Percentiles rank a stretch among this genome's conserved stretches.
Conservation (phyloP, 2,329 filamentous ascomycete species). For the Cladobotryum mycophilum region DNA sequence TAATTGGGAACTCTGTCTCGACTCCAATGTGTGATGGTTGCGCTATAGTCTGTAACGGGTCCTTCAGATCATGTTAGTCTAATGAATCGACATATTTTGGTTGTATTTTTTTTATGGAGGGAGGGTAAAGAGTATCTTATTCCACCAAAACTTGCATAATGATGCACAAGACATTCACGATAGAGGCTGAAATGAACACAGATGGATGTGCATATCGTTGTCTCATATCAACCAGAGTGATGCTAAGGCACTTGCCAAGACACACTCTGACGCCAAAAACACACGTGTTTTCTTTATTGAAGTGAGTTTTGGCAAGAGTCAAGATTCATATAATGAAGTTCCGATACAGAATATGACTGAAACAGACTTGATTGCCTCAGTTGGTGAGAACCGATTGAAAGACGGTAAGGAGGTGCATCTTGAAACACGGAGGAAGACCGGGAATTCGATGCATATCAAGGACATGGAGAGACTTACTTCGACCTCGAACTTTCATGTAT, state of each 20-base stretch:
- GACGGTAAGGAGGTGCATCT: background rate
- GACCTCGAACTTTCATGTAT: conserved; percentile 44
- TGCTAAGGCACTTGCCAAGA: background rate
- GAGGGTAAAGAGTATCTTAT: no score
- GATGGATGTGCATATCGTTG: background rate
- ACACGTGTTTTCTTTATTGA: no score
- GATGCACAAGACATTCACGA: no score
- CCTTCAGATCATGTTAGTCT: conserved; percentile 42
- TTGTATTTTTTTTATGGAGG: no score
- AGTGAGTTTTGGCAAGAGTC: no score
- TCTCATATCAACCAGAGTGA: background rate
- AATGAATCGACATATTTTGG: background rate
- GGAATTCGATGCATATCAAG: background rate
- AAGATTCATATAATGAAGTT: no score
- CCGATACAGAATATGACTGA: no score
- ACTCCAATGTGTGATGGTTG: conserved; percentile 88
- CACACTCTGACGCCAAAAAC: background rate
- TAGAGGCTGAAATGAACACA: no score
- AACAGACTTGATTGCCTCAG: no score
- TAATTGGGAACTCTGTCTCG: conserved; percentile 65
- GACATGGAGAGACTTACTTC: conserved; percentile 37
- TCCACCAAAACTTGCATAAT: no score
- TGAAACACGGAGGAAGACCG: background rate
- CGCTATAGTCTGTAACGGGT: conserved; percentile 87
- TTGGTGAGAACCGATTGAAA: no score